These are phyloP conservation scores for Pulveroboletus sp. DNA, from an alignment of 768 basidiomycete genomes.

Conservation along the genomic window DNA sequence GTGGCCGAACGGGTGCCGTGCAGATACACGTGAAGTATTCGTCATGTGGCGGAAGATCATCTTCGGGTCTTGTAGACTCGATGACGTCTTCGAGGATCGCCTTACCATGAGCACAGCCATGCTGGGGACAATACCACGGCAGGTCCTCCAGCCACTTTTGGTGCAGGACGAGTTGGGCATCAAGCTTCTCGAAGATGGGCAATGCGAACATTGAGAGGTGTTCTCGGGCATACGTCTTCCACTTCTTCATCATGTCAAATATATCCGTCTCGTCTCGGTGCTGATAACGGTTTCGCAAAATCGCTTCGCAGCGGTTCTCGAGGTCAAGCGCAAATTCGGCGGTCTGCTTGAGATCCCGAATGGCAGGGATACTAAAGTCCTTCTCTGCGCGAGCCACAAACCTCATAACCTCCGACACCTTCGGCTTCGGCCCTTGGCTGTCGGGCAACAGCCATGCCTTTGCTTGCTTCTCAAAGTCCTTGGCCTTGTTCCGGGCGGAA, in stretches of 20 bases:
- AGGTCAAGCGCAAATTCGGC: constrained; percentile 77
- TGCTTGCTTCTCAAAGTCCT: constrained; percentile 77
- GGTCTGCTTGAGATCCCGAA: constrained; percentile 61
- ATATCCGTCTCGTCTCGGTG: constrained; percentile 55
- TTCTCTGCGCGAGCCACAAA: constrained; percentile 69
- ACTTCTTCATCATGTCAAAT: constrained; percentile 67
- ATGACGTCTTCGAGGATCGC: constrained; percentile 70
- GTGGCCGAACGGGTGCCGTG: constrained; percentile 68
- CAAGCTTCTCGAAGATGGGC: constrained; percentile 68
- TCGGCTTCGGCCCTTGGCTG: constrained; percentile 49
- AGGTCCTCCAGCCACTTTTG: constrained; percentile 67
- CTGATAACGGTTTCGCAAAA: constrained; percentile 59
- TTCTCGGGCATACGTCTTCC: constrained; percentile 67
- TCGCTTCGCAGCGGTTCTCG: constrained; percentile 69
- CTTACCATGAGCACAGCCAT: constrained; percentile 59
- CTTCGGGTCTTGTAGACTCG: constrained; percentile 68
- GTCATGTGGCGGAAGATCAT: constrained; percentile 72
- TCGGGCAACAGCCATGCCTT: constrained; percentile 64
- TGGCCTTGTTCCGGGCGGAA: constrained; percentile 60
- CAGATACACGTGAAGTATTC: constrained; percentile 88
- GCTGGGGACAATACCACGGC: constrained; percentile 75
- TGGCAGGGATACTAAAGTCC: constrained; percentile 66
- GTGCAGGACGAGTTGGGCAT: constrained; percentile 62
- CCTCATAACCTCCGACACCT: constrained; percentile 62
- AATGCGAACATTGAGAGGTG: constrained; percentile 71